Evolutionary conservation across 768 basidiomycete species (phyloP).

Genomic region (Lepiota venenata): DNA sequence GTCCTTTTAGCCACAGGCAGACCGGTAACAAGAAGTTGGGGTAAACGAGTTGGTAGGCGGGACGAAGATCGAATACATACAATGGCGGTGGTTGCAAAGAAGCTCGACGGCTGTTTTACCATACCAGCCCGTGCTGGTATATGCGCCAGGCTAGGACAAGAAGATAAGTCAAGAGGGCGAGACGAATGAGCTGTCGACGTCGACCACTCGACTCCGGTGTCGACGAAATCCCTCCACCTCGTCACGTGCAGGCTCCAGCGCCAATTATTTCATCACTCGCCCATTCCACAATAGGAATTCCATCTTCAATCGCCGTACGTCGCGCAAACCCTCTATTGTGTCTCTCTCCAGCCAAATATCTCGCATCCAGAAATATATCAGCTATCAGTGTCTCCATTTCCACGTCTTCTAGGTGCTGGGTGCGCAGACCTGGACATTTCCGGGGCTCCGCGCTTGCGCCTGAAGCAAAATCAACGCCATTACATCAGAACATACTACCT

Average conservation of each 20-base stretch:
- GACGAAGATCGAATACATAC: constrained; percentile 23
- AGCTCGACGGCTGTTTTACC: constrained; percentile 43
- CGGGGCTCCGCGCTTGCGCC: too few relatives aligned
- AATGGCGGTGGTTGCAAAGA: constrained; percentile 48
- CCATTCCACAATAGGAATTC: too few relatives aligned
- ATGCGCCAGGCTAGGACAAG: background rate
- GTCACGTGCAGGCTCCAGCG: background rate
- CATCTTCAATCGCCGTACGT: too few relatives aligned
- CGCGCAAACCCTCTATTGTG: too few relatives aligned
- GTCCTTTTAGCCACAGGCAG: constrained; percentile 58
- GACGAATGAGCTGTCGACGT: background rate
- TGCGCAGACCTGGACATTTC: too few relatives aligned
- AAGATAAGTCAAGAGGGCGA: background rate
- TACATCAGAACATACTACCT: too few relatives aligned
- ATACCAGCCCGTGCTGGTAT: constrained; percentile 29
- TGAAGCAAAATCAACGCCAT: too few relatives aligned
- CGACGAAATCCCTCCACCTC: background rate
- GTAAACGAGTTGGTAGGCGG: background rate
- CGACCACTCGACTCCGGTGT: background rate
- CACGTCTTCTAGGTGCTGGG: too few relatives aligned
- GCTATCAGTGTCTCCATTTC: too few relatives aligned
- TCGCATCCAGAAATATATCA: too few relatives aligned
- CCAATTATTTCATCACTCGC: background rate
- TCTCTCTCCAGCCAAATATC: too few relatives aligned
- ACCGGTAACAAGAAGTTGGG: background rate